Evolutionary conservation across 495 filamentous ascomycete species (phyloP).

Genomic region (Lophiostoma macrostomum): DNA sequence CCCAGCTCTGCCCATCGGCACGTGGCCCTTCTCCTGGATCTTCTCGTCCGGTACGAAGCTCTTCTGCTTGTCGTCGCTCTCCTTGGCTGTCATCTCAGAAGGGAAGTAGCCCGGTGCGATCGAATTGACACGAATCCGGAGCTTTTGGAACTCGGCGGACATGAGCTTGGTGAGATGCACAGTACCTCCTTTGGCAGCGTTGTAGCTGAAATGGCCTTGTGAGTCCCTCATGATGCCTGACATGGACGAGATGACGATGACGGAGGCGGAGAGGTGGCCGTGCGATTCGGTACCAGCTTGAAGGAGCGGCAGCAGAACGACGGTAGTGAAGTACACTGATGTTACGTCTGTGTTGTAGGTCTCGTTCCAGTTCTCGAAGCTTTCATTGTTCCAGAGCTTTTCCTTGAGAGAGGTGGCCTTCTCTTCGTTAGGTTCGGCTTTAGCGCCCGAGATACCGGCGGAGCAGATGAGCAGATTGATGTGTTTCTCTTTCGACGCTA

Average conservation of each 20-base stretch:
- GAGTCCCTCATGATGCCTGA: constrained; percentile 43
- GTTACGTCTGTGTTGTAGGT: constrained; percentile 45
- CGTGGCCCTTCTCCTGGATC: constrained; percentile 48
- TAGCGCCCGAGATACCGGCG: constrained; percentile 42
- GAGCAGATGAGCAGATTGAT: constrained; percentile 41
- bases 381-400: constrained; percentile 45
- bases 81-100: constrained; percentile 60
- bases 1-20: constrained; percentile 45
- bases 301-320: constrained; percentile 44
- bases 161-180: constrained; percentile 47
- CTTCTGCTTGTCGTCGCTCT: constrained; percentile 55
- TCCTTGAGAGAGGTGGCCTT: constrained; percentile 39
- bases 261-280: constrained; percentile 42
- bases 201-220: constrained; percentile 47
- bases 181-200: constrained; percentile 44
- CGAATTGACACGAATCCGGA: constrained; percentile 46
- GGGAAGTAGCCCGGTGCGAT: constrained; percentile 58
- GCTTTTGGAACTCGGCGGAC: constrained; percentile 48
- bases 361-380: constrained; percentile 41
- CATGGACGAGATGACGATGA: constrained; percentile 47
- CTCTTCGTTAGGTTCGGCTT: constrained; percentile 38
- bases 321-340: constrained; percentile 45
- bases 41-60: constrained; percentile 49
- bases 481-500: constrained; percentile 41
- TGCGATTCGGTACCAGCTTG: constrained; percentile 41